Conservation (phyloP, 768 basidiomycete genomes). For the Suillus weaverae region DNA sequence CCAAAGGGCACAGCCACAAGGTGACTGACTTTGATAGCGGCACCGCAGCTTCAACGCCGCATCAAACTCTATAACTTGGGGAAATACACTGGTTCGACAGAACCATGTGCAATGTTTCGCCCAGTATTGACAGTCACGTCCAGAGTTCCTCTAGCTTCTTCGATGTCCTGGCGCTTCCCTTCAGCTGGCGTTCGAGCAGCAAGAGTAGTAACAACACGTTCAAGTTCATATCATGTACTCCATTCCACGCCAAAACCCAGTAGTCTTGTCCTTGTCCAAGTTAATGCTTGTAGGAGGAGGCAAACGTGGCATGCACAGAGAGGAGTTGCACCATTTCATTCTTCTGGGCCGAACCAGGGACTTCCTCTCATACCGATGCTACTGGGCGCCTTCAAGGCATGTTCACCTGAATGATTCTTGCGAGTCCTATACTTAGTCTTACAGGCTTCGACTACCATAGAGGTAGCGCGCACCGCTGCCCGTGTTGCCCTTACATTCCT, state of each 20-base stretch:
- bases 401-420: constrained; percentile 10
- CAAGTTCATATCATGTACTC: constrained; percentile 1
- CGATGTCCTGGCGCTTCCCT: not conserved
- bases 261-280: constrained; percentile 11
- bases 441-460: constrained; percentile 74
- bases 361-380: constrained; percentile 52
- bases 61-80: constrained; percentile 2
- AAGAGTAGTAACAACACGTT: not conserved
- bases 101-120: constrained; percentile 57
- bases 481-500: constrained; percentile 76
- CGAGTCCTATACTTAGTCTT: constrained; percentile 2
- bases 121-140: constrained; percentile 20
- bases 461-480: constrained; percentile 65
- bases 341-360: constrained; percentile 36
- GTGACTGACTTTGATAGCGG: not conserved
- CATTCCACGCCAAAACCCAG: constrained; percentile 6
- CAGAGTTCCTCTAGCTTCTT: not conserved
- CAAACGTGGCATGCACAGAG: constrained; percentile 2
- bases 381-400: constrained; percentile 67
- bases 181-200: not conserved
- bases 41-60: not conserved
- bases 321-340: constrained; percentile 37
- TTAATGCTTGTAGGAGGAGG: constrained; percentile 5
- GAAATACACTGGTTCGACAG: constrained; percentile 2
- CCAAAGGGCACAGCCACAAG: not conserved